phyloP scores from a whole-genome alignment of 179 eudicot genomes.

The Nepenthes alata region DNA sequence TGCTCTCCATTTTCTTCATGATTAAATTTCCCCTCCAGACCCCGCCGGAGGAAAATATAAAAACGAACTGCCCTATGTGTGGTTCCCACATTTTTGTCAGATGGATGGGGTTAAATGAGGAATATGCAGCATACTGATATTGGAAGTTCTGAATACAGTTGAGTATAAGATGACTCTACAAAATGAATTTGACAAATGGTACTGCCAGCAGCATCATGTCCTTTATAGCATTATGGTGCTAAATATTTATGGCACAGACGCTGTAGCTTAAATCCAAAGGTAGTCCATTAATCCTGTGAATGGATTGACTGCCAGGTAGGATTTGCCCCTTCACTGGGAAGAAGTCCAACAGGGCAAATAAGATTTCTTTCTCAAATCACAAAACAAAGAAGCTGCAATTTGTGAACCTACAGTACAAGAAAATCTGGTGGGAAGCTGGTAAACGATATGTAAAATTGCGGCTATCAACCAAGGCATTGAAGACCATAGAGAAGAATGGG shows the following conservation, averaged over 20 bases:
- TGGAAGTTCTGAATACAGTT: too few relatives aligned
- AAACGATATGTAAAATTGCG: slow-evolving; percentile 72
- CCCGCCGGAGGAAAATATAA: too few relatives aligned
- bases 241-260: not conserved
- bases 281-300: slow-evolving; percentile 3
- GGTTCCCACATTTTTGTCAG: too few relatives aligned
- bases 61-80: too few relatives aligned
- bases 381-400: slow-evolving; percentile 65
- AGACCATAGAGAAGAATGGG: slow-evolving; percentile 92
- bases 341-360: slow-evolving; percentile 76
- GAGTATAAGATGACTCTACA: too few relatives aligned
- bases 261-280: not conserved
- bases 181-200: too few relatives aligned
- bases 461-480: slow-evolving; percentile 77
- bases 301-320: slow-evolving; percentile 45
- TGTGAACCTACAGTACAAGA: slow-evolving; percentile 83
- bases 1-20: too few relatives aligned
- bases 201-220: too few relatives aligned
- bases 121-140: too few relatives aligned
- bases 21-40: too few relatives aligned
- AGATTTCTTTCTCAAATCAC: slow-evolving; percentile 83
- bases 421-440: slow-evolving; percentile 95
- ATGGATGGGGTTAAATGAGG: too few relatives aligned
- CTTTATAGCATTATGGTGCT: not conserved
- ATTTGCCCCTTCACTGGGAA: slow-evolving; percentile 92